A percentile compares a stretch with the other conserved stretches of the same genome.
phyloP scores from a whole-genome alignment of 2,329 filamentous ascomycete species.

The Neonectria neomacrospora region DNA sequence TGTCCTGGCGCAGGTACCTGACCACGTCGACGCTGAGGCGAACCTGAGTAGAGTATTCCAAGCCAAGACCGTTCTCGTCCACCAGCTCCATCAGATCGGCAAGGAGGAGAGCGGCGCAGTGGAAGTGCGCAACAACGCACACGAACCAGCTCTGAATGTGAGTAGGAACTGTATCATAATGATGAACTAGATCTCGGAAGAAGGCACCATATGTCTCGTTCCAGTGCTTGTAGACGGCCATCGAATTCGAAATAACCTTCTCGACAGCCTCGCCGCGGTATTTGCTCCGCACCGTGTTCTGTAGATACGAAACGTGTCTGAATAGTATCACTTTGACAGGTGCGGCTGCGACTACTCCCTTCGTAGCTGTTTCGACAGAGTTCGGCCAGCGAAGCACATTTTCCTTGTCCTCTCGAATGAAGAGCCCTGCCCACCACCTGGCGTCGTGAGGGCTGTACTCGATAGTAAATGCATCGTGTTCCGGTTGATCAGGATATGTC shows the following conservation, averaged over 20 bases:
- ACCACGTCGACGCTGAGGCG: slow-evolving; percentile 50
- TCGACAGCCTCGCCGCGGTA: slow-evolving; percentile 56
- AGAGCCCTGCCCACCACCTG: slow-evolving; percentile 49
- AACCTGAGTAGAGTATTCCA: slow-evolving; percentile 39
- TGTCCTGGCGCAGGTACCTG: slow-evolving; percentile 54
- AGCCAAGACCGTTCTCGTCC: slow-evolving; percentile 52
- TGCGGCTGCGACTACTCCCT: slow-evolving; percentile 62
- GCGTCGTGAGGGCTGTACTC: slow-evolving; percentile 43
- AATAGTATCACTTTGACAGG: slow-evolving; percentile 70
- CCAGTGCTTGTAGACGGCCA: slow-evolving; percentile 66
- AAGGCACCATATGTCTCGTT: slow-evolving; percentile 62
- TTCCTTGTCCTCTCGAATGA: slow-evolving; percentile 46
- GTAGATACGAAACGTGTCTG: slow-evolving; percentile 65
- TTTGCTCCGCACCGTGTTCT: slow-evolving; percentile 59
- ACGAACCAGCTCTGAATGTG: slow-evolving; percentile 70
- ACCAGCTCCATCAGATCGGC: slow-evolving; percentile 64
- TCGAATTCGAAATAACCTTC: slow-evolving; percentile 57
- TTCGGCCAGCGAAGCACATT: slow-evolving; percentile 62
- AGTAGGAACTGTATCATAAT: slow-evolving; percentile 61
- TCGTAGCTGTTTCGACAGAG: slow-evolving; percentile 61
- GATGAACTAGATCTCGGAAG: slow-evolving; percentile 61
- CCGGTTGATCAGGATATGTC: slow-evolving; percentile 38
- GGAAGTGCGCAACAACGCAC: slow-evolving; percentile 67
- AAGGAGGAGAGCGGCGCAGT: slow-evolving; percentile 65
- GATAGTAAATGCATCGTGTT: slow-evolving; percentile 34